Percentiles rank a stretch among this genome's conserved stretches.
Conservation (phyloP, 2,329 filamentous ascomycete genomes). For the Verticillium nubilum region DNA sequence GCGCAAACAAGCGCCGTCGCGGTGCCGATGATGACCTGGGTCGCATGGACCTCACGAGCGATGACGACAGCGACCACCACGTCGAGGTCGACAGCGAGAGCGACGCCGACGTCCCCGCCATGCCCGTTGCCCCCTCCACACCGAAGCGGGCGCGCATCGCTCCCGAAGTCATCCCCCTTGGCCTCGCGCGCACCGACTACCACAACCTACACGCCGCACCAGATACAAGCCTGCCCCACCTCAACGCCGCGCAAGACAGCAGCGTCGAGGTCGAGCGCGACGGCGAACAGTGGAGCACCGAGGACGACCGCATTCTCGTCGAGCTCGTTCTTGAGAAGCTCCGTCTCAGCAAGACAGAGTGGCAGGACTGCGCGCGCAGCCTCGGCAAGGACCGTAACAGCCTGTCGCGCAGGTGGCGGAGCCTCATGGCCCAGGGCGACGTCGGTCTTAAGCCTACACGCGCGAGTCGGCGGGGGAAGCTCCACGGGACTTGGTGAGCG, state of each 20-base stretch:
- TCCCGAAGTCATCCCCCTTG: constrained; percentile 54
- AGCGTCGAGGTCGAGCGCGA: constrained; percentile 39
- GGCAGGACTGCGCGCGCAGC: constrained; percentile 61
- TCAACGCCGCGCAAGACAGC: constrained; percentile 23
- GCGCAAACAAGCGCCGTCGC: constrained; percentile 49
- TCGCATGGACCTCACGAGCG: constrained; percentile 19
- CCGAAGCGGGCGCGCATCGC: constrained; percentile 57
- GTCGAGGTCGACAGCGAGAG: constrained; percentile 21
- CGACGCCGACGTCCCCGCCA: constrained; percentile 27
- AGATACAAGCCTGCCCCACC: neutral
- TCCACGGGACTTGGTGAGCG: constrained; percentile 50
- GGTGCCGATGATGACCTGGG: constrained; percentile 39
- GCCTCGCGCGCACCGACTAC: constrained; percentile 53
- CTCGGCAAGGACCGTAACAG: constrained; percentile 55
- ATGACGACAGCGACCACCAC: constrained; percentile 18
- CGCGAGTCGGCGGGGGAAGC: constrained; percentile 35
- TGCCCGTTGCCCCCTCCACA: constrained; percentile 37
- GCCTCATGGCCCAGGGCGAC: constrained; percentile 52
- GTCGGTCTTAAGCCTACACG: constrained; percentile 49
- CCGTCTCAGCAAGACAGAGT: constrained; percentile 57
- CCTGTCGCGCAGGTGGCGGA: constrained; percentile 58
- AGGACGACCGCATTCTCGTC: constrained; percentile 61
- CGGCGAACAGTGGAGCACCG: constrained; percentile 50
- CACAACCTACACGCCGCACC: constrained; percentile 27
- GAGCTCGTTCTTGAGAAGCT: constrained; percentile 64